Conservation (phyloP, 2,329 filamentous ascomycete species). For the Arthrobotrys entomopaga region DNA sequence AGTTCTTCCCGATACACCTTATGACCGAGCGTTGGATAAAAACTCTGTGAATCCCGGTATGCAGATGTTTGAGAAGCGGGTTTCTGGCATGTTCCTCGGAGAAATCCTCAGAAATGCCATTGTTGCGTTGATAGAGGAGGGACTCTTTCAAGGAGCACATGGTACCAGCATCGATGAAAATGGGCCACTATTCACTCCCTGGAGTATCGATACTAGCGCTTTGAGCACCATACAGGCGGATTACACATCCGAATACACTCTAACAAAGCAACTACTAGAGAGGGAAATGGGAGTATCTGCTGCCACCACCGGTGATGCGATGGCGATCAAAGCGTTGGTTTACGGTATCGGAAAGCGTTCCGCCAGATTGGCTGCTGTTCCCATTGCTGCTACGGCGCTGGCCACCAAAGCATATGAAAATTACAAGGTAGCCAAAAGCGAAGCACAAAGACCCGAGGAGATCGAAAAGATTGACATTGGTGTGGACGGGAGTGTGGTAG, state of each 20-base stretch:
- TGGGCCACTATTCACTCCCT: conserved; percentile 78
- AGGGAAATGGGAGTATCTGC: conserved; percentile 79
- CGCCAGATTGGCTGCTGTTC: conserved; percentile 85
- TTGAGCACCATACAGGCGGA: conserved; percentile 88
- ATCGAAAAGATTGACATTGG: conserved; percentile 86
- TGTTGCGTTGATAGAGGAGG: conserved; percentile 65
- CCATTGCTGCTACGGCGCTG: conserved; percentile 84
- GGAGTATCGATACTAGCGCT: conserved; percentile 91
- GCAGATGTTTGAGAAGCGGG: conserved; percentile 98
- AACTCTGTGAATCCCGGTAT: conserved; percentile 89
- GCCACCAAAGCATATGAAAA: conserved; percentile 68
- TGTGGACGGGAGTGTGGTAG: conserved; percentile 91
- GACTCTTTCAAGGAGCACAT: conserved; percentile 69
- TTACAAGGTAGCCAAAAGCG: conserved; percentile 44
- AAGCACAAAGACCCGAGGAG: conserved; percentile 64
- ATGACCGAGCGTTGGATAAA: conserved; percentile 80
- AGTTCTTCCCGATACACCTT: conserved; percentile 84
- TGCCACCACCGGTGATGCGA: conserved; percentile 78
- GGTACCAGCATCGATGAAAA: conserved; percentile 72
- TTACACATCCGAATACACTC: conserved; percentile 74
- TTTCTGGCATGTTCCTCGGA: conserved; percentile 97
- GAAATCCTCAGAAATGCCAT: conserved; percentile 87
- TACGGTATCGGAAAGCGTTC: conserved; percentile 87
- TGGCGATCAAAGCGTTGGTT: conserved; percentile 84
- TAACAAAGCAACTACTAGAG: conserved; percentile 81